Base-by-base conservation (phyloP, 2,329 filamentous ascomycete genomes). In the Exophiala sideris region DNA sequence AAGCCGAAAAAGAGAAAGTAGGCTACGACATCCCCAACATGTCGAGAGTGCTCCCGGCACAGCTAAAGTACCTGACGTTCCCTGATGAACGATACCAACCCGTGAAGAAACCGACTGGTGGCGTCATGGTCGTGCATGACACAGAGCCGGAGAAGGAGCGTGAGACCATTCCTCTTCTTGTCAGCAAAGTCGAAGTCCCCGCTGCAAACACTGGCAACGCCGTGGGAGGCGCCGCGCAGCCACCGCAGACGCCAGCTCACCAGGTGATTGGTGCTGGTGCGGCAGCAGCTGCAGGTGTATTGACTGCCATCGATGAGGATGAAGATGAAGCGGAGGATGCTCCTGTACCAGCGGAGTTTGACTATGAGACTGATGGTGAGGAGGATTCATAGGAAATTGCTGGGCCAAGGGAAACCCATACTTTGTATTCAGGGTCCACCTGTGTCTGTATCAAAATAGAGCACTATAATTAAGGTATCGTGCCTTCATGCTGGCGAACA, bases 21-120 rank as follows among this genome's bases (percentile, higher is more conserved):
- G 94, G 94, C 63, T 96, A 94, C 70, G 91, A 96, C 61, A 82
- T 99, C 58, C 89, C 94, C 68, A 99, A 99, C 78, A 95, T 99
- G 90, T 95, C 88, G 50, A 84, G 94, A 65, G 91, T 99, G 34
- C 82, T 99, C 45, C 94, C 91, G 1, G 83, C 84, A 44, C 94
- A 99, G 76, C 82, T 97, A 67, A 96, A 95, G 77, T 96, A 92
- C 71, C 89, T 99, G 67, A 95, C 85, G 71, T 96, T 99, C 79
- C 84, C 89, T 45, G 83, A 89, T 60, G 88, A 89, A 42, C 86
- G 95, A 64, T 99, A 96, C 74, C 89, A 88, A 79, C 92, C 94
- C 34, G 91, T 97, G 60, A 89, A 89, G 76, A 86, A 95, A 83
- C 65, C 95, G 88, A 97, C 92, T 39, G 92, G 94, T 62, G 94